Conservation (phyloP, 2,329 filamentous ascomycete genomes). For the Neofusicoccum cordaticola region DNA sequence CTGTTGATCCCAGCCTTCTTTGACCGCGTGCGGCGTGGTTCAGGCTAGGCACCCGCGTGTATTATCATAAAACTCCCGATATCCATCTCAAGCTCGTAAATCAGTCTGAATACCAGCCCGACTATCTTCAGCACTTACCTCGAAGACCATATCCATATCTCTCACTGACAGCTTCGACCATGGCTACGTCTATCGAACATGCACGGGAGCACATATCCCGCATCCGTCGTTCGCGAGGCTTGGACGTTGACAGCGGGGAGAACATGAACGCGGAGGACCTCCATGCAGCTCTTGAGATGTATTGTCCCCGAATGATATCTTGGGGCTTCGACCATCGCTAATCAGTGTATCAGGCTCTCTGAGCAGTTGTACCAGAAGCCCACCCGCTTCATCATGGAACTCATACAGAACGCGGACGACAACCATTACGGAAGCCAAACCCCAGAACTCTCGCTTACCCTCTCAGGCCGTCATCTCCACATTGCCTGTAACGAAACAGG, state of each 20-base stretch:
- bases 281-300: conserved; percentile 13
- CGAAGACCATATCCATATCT: too few relatives aligned
- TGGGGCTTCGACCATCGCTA: not conserved
- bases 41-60: too few relatives aligned
- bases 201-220: conserved; percentile 4
- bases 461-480: not conserved
- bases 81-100: too few relatives aligned
- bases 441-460: conserved; percentile 29
- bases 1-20: too few relatives aligned
- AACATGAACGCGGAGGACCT: conserved; percentile 15
- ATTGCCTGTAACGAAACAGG: not conserved
- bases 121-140: too few relatives aligned
- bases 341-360: conserved; percentile 14
- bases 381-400: conserved; percentile 51
- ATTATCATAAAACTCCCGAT: too few relatives aligned
- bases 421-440: conserved; percentile 37
- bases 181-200: not conserved
- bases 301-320: not conserved
- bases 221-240: conserved; percentile 6
- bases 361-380: conserved; percentile 33
- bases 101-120: too few relatives aligned
- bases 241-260: not conserved
- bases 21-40: too few relatives aligned
- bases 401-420: conserved; percentile 57
- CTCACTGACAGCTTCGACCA: too few relatives aligned